Percentiles rank a stretch among this genome's conserved stretches.
Evolutionary conservation across 2,329 filamentous ascomycete genomes (phyloP).

Genomic region (Neoscytalidium dimidiatum): DNA sequence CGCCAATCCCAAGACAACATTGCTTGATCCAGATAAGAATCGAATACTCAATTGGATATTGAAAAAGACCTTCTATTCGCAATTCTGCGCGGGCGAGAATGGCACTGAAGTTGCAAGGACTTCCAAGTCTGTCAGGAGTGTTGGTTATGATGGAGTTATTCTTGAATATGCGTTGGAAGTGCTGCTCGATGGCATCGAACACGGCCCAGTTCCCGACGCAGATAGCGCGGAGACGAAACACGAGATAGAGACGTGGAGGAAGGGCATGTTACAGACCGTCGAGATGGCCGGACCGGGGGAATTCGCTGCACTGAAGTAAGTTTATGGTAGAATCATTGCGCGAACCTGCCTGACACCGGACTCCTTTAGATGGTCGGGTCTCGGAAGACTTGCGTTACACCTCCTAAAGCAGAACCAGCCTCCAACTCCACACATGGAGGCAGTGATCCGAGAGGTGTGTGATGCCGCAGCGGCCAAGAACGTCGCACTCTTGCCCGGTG

Average conservation of each 20-base stretch:
- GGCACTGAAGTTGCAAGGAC: conserved; percentile 62
- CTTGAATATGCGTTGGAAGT: conserved; percentile 77
- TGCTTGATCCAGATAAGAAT: conserved; percentile 18
- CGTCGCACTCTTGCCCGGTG: conserved; percentile 78
- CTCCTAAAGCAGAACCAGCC: conserved; percentile 63
- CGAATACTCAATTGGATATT: conserved; percentile 68
- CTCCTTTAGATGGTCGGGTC: conserved; percentile 69
- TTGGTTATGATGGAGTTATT: conserved; percentile 82
- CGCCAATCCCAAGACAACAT: not conserved
- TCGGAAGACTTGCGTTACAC: conserved; percentile 71
- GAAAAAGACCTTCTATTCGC: conserved; percentile 82
- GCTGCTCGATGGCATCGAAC: conserved; percentile 35
- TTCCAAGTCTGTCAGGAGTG: conserved; percentile 67
- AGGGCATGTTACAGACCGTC: conserved; percentile 72
- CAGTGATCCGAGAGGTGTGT: conserved; percentile 75
- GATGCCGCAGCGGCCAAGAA: conserved; percentile 67
- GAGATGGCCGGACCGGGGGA: conserved; percentile 47
- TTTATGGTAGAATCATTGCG: no score
- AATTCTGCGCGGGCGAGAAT: conserved; percentile 86
- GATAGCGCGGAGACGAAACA: conserved; percentile 51
- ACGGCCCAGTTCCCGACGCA: not conserved
- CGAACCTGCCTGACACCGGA: conserved; percentile 15
- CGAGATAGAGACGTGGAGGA: conserved; percentile 71
- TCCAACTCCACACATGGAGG: conserved; percentile 64
- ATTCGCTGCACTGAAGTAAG: conserved; percentile 51